A percentile compares a stretch with the other conserved stretches of the same genome.
phyloP scores from a whole-genome alignment of 306 rosid species.

The Senna siamea region DNA sequence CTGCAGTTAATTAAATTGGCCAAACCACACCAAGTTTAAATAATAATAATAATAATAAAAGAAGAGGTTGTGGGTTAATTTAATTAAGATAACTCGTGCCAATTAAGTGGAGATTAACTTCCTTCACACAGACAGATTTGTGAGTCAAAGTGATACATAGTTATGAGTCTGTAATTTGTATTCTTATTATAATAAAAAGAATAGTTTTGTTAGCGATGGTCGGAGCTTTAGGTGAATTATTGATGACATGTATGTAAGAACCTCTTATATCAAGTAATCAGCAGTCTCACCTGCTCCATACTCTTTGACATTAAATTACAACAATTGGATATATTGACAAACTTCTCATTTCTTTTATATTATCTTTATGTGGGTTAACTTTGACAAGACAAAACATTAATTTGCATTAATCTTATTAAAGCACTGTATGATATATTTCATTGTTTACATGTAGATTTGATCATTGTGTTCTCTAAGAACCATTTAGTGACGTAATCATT shows the following conservation, averaged over 20 bases:
- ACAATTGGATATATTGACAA: not conserved
- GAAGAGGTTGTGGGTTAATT: no score
- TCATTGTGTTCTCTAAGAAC: not conserved
- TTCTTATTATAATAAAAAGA: not conserved
- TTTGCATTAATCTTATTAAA: not conserved
- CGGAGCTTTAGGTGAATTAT: not conserved
- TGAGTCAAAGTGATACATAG: no score
- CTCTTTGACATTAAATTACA: not conserved
- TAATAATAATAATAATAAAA: no score
- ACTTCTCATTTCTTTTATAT: no score
- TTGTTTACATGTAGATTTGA: not conserved
- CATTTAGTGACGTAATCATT: not conserved
- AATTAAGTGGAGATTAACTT: not conserved
- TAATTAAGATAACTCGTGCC: not conserved
- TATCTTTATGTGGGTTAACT: not conserved
- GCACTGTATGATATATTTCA: not conserved
- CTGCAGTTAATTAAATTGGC: no score
- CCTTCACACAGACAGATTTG: not conserved
- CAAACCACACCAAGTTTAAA: no score
- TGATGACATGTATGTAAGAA: not conserved
- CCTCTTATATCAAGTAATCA: not conserved
- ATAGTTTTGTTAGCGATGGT: not conserved
- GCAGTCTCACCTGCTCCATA: not conserved
- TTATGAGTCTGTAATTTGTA: not conserved
- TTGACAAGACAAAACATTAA: not conserved